Evolutionary conservation across 805 yeast genomes (phyloP).

Genomic region (Pichia deserticola): DNA sequence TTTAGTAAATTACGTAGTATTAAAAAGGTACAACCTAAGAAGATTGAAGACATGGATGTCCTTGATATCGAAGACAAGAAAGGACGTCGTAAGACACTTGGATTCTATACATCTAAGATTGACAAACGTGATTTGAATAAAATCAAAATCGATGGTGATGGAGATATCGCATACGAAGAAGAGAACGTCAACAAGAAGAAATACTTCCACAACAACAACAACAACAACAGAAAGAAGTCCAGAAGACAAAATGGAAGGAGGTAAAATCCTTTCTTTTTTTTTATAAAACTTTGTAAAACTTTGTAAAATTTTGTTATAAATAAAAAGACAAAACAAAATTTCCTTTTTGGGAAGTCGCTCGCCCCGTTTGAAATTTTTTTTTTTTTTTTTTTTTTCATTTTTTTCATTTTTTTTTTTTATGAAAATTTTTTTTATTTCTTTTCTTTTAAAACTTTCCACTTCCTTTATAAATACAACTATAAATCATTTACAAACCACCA

Average conservation of each 20-base stretch:
- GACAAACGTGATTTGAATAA: constrained; percentile 32
- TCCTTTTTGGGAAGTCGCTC: not conserved
- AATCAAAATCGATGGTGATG: constrained; percentile 3
- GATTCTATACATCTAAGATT: constrained; percentile 95
- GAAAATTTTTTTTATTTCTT: not conserved
- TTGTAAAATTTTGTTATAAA: no score
- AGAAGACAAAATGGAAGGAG: no score
- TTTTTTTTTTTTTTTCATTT: not conserved
- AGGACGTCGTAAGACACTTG: constrained; percentile 68
- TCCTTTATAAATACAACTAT: no score
- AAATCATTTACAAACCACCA: not conserved
- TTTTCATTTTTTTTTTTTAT: not conserved
- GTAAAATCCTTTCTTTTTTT: no score
- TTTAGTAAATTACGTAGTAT: constrained; percentile 33
- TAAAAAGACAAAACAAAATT: not conserved
- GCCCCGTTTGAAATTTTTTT: not conserved
- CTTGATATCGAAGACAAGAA: constrained; percentile 84
- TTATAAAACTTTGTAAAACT: no score
- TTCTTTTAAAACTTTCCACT: not conserved
- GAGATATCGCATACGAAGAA: constrained; percentile 6
- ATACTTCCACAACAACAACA: no score
- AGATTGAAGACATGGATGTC: constrained; percentile 67
- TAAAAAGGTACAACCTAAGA: constrained; percentile 28
- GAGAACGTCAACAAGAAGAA: not conserved
- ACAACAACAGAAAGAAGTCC: no score